Base-by-base conservation (phyloP, 192 early-diverging fungal species). In the Coemansia asiatica region DNA sequence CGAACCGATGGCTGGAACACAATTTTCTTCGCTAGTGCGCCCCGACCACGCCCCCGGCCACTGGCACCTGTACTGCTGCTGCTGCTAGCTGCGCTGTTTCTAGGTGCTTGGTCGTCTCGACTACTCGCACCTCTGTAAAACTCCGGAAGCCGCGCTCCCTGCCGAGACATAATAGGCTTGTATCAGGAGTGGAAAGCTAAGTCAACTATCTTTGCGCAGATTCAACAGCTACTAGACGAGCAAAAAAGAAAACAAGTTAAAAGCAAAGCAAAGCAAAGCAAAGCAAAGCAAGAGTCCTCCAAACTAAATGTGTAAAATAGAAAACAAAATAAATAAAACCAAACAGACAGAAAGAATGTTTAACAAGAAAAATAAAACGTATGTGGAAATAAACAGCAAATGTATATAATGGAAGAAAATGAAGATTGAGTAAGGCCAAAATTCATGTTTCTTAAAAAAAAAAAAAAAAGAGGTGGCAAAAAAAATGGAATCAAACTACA, bases 1-100 rank as follows among this genome's bases (percentile, higher is more conserved):
- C 71, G 76, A 10, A 79, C 76, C 27, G 71, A 64, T 3, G 76
- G 76, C 15, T 63, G 67, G 10, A 79, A 79, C 9, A 79, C 71
- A 1, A 64, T 22, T 53, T 79, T 79, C 16, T 64, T 74, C 0
- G 50, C 10, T 23, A 23, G 21, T 2, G 21, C 21, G n/a, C 50
- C 50, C 1, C 50, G 50, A 51, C 50, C 50, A 8, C 50, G n/a
- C 21, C 50, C 50, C 35, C 35, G 35, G 18, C 64, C 67, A 29
- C 63, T 51, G 2, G 58, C 64, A 26, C 70, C 57, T 26, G 59
- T 46, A 53, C 56, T 51, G 29, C 31, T 63, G 50, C 26, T 23
- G 21, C 61, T 25, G n/a, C 50, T 25, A 8, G 50, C 50, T 51
- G 21, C 22, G 5, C 28, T 54, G 48, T 29, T 63, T 49, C 61